Base-by-base conservation (phyloP, 129 eudicot species). In the Tagetes patula region DNA sequence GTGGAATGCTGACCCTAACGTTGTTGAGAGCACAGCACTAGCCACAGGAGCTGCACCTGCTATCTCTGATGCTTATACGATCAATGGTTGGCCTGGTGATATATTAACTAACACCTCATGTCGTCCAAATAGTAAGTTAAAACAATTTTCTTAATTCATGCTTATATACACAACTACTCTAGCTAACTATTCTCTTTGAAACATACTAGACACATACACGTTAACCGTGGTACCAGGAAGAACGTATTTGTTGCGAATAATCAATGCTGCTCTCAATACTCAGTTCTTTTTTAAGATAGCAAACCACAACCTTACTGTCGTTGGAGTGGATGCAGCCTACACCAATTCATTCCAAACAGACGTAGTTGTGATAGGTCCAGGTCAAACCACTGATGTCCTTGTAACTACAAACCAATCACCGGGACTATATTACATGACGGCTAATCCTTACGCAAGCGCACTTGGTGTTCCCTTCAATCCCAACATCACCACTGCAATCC, bases 1-100 rank as follows among this genome's bases (percentile, higher is more conserved):
- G 97, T 91, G 95, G 95, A 88, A 91, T 39, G 92, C 84, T 3
- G 88, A 91, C 77, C 86, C 87, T 10, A 53, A 86, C 33, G 90
- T 86, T 48, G 82, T 91, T 0, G 89, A 82, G 70, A 82, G 83
- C 9, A 43, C 85, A 56, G 87, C 74, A 1, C 54, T 80, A 6
- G 82, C 77, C 37, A 82, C 77, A 2, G 96, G 96, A 0, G 75
- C 1, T 38, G 77, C 83, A 39, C 91, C 96, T 6, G 86, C 80
- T 30, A 41, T 5, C 20, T 82, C 97, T 1, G 81, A 85, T 13
- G 97, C 95, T 11, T 85, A 52, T 64, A 84, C 89, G 10, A 84
- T 89, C 58, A 89, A 87, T n/a, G 96, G 96, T 11, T 84, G 54
- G 39, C 95, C 97, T 0, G 95, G 95, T 1, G 85, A 88, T 73